phyloP scores from a whole-genome alignment of 441 rosid genomes.

The Rhodomyrtus psidioides region DNA sequence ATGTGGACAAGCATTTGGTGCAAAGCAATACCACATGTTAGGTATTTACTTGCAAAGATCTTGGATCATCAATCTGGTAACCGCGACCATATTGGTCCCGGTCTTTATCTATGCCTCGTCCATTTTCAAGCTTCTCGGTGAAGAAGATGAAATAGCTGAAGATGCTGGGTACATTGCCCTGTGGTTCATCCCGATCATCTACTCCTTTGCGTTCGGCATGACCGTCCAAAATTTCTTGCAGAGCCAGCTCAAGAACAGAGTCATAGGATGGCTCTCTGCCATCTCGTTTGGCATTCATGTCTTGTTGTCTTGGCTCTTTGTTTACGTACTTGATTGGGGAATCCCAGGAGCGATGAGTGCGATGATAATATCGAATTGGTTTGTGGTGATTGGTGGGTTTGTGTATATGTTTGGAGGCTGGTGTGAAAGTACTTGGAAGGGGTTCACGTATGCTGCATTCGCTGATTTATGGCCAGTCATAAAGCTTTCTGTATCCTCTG shows the following conservation, averaged over 20 bases:
- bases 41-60: constrained; percentile 5
- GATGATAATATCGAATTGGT: background rate
- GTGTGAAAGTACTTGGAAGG: background rate
- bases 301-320: background rate
- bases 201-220: background rate
- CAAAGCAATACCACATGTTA: constrained; percentile 7
- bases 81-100: background rate
- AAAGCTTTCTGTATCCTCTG: background rate
- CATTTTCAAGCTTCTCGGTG: background rate
- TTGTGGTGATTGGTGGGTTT: background rate
- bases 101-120: background rate
- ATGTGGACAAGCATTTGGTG: constrained; percentile 9
- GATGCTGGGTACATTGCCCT: background rate
- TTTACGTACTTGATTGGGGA: background rate
- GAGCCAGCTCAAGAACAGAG: background rate
- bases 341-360: background rate
- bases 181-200: background rate
- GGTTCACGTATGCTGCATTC: background rate
- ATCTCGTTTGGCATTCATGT: background rate
- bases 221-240: background rate
- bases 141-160: background rate
- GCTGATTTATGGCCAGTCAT: background rate
- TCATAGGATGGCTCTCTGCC: background rate
- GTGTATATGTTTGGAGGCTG: background rate
- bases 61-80: background rate